Evolutionary conservation across 2,329 filamentous ascomycete species (phyloP).

Genomic region (Aspergillus sp.): DNA sequence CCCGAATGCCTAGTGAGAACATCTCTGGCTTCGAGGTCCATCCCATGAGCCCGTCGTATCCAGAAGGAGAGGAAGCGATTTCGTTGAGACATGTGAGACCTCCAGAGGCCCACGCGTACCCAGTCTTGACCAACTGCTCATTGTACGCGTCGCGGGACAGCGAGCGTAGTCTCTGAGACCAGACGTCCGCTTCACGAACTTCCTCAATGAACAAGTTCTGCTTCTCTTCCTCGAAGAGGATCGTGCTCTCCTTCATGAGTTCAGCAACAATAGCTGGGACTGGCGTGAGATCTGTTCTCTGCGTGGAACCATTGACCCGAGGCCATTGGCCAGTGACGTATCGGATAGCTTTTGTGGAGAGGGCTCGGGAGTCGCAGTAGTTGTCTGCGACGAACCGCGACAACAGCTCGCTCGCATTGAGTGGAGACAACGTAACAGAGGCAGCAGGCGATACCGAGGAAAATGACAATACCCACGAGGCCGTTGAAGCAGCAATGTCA

Average conservation of each 20-base stretch:
- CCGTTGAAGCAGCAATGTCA: conserved; percentile 52
- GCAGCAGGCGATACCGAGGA: conserved; percentile 26
- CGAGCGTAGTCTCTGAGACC: conserved; percentile 54
- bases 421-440: conserved; percentile 42
- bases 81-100: conserved; percentile 28
- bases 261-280: conserved; percentile 30
- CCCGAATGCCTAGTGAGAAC: conserved; percentile 50
- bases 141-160: conserved; percentile 25
- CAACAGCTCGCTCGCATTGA: conserved; percentile 47
- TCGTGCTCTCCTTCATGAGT: conserved; percentile 37
- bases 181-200: conserved; percentile 68
- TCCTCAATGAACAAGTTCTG: conserved; percentile 93
- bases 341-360: conserved; percentile 36
- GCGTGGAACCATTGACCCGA: conserved; percentile 20
- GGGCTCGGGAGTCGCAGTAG: conserved; percentile 30
- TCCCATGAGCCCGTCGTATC: conserved; percentile 65
- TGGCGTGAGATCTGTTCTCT: conserved; percentile 13
- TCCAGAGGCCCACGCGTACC: conserved; percentile 31
- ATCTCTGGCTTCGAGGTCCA: conserved; percentile 68
- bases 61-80: conserved; percentile 26
- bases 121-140: conserved; percentile 15
- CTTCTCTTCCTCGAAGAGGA: conserved; percentile 81
- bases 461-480: conserved; percentile 36
- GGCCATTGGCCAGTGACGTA: conserved; percentile 37
- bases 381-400: conserved; percentile 32